phyloP scores from a whole-genome alignment of 2,329 filamentous ascomycete genomes.

The Hymenoscyphus fraxineus region DNA sequence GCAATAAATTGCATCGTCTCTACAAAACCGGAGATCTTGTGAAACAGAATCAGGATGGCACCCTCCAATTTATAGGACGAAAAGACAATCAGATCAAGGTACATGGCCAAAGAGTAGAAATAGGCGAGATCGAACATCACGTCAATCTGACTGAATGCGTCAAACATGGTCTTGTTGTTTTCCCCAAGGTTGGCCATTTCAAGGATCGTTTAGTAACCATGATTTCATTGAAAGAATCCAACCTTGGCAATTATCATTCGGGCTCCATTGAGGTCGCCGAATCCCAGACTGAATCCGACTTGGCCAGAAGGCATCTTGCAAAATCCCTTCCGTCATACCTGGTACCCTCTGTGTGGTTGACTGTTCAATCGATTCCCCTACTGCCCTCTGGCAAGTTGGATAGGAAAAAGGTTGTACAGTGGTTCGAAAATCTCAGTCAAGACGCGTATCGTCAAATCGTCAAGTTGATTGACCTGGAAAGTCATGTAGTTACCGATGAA shows the following conservation, averaged over 20 bases:
- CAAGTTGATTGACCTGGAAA: not conserved
- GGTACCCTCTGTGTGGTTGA: conserved; percentile 17
- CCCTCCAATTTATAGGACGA: conserved; percentile 37
- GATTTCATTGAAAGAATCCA: conserved; percentile 52
- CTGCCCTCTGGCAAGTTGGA: conserved; percentile 14
- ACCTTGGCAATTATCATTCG: conserved; percentile 44
- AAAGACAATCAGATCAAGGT: conserved; percentile 14
- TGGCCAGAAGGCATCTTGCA: not conserved
- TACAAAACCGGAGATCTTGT: conserved; percentile 16
- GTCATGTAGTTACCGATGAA: not conserved
- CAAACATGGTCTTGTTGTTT: not conserved
- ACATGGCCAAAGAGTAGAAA: conserved; percentile 12
- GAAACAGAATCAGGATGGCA: conserved; percentile 7
- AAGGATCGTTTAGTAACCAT: conserved; percentile 49
- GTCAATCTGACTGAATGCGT: conserved; percentile 12
- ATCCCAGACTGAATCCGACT: not conserved
- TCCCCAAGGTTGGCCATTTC: conserved; percentile 41
- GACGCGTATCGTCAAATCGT: conserved; percentile 5
- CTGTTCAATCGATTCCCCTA: conserved; percentile 11
- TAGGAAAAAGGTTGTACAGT: conserved; percentile 1
- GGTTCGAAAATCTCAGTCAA: conserved; percentile 7
- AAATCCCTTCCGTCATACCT: conserved; percentile 17
- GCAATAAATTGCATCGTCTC: not conserved
- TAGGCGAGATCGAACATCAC: conserved; percentile 44
- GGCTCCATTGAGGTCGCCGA: conserved; percentile 32